Evolutionary conservation across 495 filamentous ascomycete species (phyloP).

Genomic region (Hypoxylon rickii): DNA sequence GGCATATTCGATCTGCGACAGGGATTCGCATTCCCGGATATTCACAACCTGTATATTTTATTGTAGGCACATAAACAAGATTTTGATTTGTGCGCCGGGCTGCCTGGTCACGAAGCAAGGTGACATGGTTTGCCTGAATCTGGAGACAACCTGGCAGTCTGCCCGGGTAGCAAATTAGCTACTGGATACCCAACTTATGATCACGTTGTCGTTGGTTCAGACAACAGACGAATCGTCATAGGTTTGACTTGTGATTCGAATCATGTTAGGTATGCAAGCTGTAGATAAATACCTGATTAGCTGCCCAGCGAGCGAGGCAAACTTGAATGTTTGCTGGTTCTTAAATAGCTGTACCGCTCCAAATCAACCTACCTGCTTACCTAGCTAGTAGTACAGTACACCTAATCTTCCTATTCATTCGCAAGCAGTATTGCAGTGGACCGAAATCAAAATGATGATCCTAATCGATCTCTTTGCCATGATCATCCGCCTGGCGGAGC

Average conservation of each 20-base stretch:
- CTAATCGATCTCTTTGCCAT: slow-evolving; percentile 46
- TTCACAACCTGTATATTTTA: background rate
- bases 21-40: background rate
- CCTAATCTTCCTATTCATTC: too few species aligned
- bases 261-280: background rate
- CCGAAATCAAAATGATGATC: slow-evolving; percentile 47
- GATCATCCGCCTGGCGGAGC: slow-evolving; percentile 52
- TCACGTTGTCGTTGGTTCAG: slow-evolving; percentile 6
- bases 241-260: background rate
- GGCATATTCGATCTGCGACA: too few species aligned
- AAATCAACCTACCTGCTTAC: too few species aligned
- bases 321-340: background rate
- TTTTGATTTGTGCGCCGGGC: slow-evolving; percentile 8
- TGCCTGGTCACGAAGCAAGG: slow-evolving; percentile 2
- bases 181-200: too few species aligned
- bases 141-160: background rate
- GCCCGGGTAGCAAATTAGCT: too few species aligned
- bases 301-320: background rate
- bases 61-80: background rate
- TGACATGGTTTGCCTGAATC: slow-evolving; percentile 3
- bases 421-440: too few species aligned
- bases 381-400: too few species aligned
- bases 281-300: slow-evolving; percentile 27
- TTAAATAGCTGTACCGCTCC: too few species aligned
- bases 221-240: slow-evolving; percentile 12